Evolutionary conservation across 2,329 filamentous ascomycete species (phyloP).

Genomic region (Orbilia blumenaviensis): DNA sequence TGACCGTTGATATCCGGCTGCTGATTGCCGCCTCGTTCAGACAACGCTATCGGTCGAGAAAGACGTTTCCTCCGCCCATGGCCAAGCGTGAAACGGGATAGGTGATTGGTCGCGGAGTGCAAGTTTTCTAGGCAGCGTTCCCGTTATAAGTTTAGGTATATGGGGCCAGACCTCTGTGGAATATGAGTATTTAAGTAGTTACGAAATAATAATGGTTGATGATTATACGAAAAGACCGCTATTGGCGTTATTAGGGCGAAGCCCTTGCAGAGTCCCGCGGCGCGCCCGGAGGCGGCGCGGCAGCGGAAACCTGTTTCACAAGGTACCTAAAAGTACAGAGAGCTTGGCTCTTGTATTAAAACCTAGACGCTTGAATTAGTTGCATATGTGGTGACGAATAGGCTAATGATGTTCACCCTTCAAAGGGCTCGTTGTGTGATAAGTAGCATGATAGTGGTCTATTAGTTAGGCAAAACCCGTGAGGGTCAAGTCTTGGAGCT

Average conservation of each 20-base stretch:
- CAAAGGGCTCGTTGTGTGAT: background rate
- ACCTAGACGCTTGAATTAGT: slow-evolving; percentile 12
- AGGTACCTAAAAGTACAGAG: slow-evolving; percentile 1
- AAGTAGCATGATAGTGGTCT: slow-evolving; percentile 10
- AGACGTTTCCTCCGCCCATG: background rate
- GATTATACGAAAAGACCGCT: background rate
- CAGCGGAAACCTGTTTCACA: background rate
- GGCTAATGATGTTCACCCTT: slow-evolving; percentile 2
- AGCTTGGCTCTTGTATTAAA: slow-evolving; percentile 10
- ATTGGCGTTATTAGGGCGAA: slow-evolving; percentile 11
- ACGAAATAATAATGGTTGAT: background rate
- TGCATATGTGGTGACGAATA: slow-evolving; percentile 13
- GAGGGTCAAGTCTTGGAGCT: background rate
- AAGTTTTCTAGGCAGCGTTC: slow-evolving; percentile 21
- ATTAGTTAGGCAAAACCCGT: slow-evolving; percentile 1
- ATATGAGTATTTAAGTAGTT: too few relatives aligned
- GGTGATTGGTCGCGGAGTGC: background rate
- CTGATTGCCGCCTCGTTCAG: slow-evolving; percentile 5
- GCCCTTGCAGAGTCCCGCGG: background rate
- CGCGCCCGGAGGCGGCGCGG: slow-evolving; percentile 8
- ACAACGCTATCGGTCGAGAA: background rate
- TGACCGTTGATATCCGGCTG: slow-evolving; percentile 7
- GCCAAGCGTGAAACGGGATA: slow-evolving; percentile 7
- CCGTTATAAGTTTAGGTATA: background rate
- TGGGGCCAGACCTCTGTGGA: background rate